Conservation (phyloP, 768 basidiomycete species). For the Trametes cingulata region DNA sequence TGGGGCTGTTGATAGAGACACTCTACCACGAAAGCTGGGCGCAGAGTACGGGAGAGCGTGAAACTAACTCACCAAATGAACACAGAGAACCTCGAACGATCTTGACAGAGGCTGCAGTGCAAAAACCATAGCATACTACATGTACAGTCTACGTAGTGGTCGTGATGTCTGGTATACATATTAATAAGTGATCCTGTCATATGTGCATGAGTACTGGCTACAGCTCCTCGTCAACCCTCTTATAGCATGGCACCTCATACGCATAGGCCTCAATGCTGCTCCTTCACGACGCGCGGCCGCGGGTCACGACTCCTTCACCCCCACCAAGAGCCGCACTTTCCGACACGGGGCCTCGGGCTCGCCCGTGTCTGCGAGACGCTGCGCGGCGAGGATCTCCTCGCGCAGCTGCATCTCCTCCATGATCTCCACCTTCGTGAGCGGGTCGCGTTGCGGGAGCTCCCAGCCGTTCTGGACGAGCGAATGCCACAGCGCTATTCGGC, state of each 20-base stretch:
- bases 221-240: background rate
- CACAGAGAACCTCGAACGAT: background rate
- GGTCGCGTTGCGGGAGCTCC: slow-evolving; percentile 27
- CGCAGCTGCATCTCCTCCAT: slow-evolving; percentile 30
- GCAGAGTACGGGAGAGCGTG: no score
- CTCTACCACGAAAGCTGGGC: no score
- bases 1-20: no score
- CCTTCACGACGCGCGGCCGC: no score
- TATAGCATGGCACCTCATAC: background rate
- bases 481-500: slow-evolving; percentile 30
- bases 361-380: slow-evolving; percentile 22
- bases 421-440: slow-evolving; percentile 27
- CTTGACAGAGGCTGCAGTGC: background rate
- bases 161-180: slow-evolving; percentile 14
- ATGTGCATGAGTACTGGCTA: background rate
- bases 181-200: slow-evolving; percentile 12
- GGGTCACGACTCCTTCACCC: slow-evolving; percentile 23
- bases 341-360: slow-evolving; percentile 26
- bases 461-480: slow-evolving; percentile 28
- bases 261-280: no score
- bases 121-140: slow-evolving; percentile 13
- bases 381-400: slow-evolving; percentile 29
- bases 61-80: background rate
- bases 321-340: slow-evolving; percentile 27
- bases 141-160: slow-evolving; percentile 10